Evolutionary conservation across 495 filamentous ascomycete species (phyloP).

Genomic region (Glarea lozoyensis): DNA sequence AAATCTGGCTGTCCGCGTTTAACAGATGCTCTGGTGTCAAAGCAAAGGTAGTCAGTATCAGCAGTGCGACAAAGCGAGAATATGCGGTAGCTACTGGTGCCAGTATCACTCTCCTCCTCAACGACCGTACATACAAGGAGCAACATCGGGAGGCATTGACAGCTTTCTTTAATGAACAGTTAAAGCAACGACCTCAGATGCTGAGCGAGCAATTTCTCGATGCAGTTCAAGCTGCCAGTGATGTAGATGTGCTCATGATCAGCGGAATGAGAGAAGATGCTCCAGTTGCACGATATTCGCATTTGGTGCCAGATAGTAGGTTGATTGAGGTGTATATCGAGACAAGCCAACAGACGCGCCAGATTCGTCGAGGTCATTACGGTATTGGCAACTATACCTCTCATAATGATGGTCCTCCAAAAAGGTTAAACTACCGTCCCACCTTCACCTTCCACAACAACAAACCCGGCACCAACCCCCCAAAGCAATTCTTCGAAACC

Average conservation of each 20-base stretch:
- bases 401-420: constrained; percentile 24
- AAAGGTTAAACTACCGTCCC: constrained; percentile 29
- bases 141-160: constrained; percentile 47
- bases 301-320: constrained; percentile 46
- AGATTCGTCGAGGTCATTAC: constrained; percentile 28
- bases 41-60: constrained; percentile 46
- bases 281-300: constrained; percentile 44
- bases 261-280: constrained; percentile 60
- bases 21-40: constrained; percentile 24
- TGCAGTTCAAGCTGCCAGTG: constrained; percentile 32
- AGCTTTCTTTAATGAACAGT: constrained; percentile 42
- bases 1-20: constrained; percentile 40
- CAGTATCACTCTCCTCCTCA: constrained; percentile 38
- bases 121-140: constrained; percentile 53
- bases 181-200: constrained; percentile 35
- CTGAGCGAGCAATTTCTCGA: constrained; percentile 48
- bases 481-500: constrained; percentile 33
- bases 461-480: constrained; percentile 27
- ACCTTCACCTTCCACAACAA: constrained; percentile 46
- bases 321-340: constrained; percentile 45
- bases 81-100: constrained; percentile 47
- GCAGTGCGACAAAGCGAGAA: constrained; percentile 49
- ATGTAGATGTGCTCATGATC: constrained; percentile 50
- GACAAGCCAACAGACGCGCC: constrained; percentile 35
- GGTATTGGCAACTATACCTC: constrained; percentile 17